Conservation (phyloP, 495 filamentous ascomycete species). For the Trypethelium eluteriae region DNA sequence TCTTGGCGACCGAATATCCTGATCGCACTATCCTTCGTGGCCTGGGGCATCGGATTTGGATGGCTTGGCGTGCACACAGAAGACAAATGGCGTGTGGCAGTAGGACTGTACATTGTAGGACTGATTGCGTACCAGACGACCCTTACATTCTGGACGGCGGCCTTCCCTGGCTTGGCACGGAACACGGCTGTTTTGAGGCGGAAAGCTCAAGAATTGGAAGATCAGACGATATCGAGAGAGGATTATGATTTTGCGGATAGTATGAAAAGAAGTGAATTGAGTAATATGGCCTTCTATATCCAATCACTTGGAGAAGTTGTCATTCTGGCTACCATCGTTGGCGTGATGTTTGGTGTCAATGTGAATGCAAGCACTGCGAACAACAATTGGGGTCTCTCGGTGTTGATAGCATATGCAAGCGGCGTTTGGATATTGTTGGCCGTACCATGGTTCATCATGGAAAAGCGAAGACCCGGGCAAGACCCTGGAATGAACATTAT, state of each 20-base stretch:
- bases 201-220: slow-evolving; percentile 46
- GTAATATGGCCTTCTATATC: slow-evolving; percentile 56
- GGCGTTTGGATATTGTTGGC: slow-evolving; percentile 55
- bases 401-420: slow-evolving; percentile 56
- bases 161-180: slow-evolving; percentile 54
- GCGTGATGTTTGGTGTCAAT: slow-evolving; percentile 53
- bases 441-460: slow-evolving; percentile 56
- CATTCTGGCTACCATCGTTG: slow-evolving; percentile 55
- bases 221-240: slow-evolving; percentile 47
- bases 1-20: slow-evolving; percentile 55
- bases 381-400: slow-evolving; percentile 60
- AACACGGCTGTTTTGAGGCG: slow-evolving; percentile 49
- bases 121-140: slow-evolving; percentile 60
- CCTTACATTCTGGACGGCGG: slow-evolving; percentile 60
- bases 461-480: slow-evolving; percentile 55
- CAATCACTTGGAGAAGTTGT: slow-evolving; percentile 54
- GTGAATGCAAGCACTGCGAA: slow-evolving; percentile 50
- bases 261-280: slow-evolving; percentile 53
- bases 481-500: slow-evolving; percentile 39
- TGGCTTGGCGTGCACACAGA: slow-evolving; percentile 55
- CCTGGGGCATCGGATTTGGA: slow-evolving; percentile 55
- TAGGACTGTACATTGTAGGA: slow-evolving; percentile 55
- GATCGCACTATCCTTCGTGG: slow-evolving; percentile 49
- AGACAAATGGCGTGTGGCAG: slow-evolving; percentile 49
- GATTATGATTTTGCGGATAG: slow-evolving; percentile 57